These are phyloP conservation scores for Priceomyces carsonii DNA, from an alignment of 805 yeast genomes.

Conservation along the genomic window DNA sequence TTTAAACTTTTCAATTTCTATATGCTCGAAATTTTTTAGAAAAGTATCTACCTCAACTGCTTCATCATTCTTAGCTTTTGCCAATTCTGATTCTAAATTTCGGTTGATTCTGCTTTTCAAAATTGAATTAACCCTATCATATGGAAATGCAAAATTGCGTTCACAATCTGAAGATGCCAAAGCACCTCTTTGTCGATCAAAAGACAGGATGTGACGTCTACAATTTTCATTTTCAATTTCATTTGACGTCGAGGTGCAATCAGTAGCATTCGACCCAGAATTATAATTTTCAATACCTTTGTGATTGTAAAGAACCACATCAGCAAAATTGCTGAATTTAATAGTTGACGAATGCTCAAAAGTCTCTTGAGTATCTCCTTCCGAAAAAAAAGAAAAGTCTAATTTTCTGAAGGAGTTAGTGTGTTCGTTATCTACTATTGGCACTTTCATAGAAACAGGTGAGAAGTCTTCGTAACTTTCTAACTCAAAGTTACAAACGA, in stretches of 20 bases:
- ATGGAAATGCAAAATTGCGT: background rate
- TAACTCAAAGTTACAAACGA: background rate
- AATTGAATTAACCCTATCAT: conserved; percentile 20
- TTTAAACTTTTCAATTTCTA: conserved; percentile 13
- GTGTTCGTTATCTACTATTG: conserved; percentile 7
- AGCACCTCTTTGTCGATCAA: too few relatives aligned
- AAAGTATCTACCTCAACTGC: conserved; percentile 18
- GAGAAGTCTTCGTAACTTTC: conserved; percentile 3
- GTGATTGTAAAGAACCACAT: conserved; percentile 14
- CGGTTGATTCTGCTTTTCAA: conserved; percentile 24
- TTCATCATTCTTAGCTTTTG: conserved; percentile 15
- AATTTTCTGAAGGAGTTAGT: conserved; percentile 2
- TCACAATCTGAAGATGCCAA: too few relatives aligned
- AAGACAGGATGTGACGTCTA: too few relatives aligned
- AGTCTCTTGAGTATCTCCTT: background rate
- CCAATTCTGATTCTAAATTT: conserved; percentile 22
- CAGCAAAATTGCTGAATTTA: conserved; percentile 16
- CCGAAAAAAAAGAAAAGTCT: conserved; percentile 7
- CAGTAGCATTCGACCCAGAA: background rate
- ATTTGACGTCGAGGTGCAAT: too few relatives aligned
- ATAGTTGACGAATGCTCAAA: conserved; percentile 7
- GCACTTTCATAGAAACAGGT: conserved; percentile 10
- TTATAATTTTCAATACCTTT: conserved; percentile 1
- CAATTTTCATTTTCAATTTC: too few relatives aligned
- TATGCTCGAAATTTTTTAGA: conserved; percentile 15